These are phyloP conservation scores for Ogataea philodendri DNA, from an alignment of 805 yeast genomes.

Conservation along the genomic window DNA sequence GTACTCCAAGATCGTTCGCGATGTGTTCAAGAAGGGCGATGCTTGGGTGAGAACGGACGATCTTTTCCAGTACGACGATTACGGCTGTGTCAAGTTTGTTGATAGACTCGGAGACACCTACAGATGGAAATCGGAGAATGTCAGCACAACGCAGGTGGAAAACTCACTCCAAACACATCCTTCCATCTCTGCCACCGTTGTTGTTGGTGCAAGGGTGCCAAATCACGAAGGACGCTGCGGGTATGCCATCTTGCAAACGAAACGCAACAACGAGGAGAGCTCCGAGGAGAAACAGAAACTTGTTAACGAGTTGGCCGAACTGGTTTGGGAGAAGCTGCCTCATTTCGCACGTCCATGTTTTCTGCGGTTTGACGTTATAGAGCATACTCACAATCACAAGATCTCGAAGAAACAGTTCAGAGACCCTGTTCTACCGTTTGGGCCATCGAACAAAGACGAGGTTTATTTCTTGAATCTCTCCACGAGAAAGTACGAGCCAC, in stretches of 20 bases:
- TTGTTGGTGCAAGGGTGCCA: slow-evolving; percentile 83
- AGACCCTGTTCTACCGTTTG: slow-evolving; percentile 68
- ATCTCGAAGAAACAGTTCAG: slow-evolving; percentile 67
- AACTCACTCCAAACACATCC: slow-evolving; percentile 54
- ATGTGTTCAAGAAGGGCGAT: slow-evolving; percentile 83
- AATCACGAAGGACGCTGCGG: slow-evolving; percentile 95
- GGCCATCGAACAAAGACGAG: slow-evolving; percentile 53
- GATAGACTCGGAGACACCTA: slow-evolving; percentile 94
- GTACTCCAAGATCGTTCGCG: slow-evolving; percentile 64
- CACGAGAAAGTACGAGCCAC: slow-evolving; percentile 49
- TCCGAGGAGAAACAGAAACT: slow-evolving; percentile 31
- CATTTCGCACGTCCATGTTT: slow-evolving; percentile 85
- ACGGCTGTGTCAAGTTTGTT: slow-evolving; percentile 75
- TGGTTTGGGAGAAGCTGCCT: slow-evolving; percentile 53
- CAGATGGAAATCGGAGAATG: slow-evolving; percentile 96
- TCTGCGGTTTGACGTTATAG: slow-evolving; percentile 64
- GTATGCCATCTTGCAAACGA: slow-evolving; percentile 68
- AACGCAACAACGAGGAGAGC: slow-evolving; percentile 29
- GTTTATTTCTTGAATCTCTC: slow-evolving; percentile 65
- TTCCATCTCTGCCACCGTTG: slow-evolving; percentile 65
- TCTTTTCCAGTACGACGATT: slow-evolving; percentile 63
- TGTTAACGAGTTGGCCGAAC: slow-evolving; percentile 38
- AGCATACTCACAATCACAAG: slow-evolving; percentile 78
- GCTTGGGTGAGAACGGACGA: slow-evolving; percentile 92
- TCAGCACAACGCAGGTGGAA: slow-evolving; percentile 90